phyloP scores from a whole-genome alignment of 495 filamentous ascomycete genomes.

The Daldinia vernicosa region DNA sequence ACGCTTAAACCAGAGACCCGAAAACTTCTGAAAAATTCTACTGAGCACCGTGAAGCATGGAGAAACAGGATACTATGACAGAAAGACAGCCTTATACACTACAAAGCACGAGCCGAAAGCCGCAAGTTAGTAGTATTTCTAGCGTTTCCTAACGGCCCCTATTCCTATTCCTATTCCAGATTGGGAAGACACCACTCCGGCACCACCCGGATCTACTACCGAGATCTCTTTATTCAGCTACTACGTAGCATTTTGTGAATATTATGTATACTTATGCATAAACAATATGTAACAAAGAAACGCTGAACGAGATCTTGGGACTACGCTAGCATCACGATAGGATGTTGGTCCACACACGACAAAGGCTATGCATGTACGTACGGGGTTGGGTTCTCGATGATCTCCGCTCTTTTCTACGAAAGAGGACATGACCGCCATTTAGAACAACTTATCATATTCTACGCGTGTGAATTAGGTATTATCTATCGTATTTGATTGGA shows the following conservation, averaged over 20 bases:
- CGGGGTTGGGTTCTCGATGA: neutral
- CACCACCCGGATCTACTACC: conserved; percentile 27
- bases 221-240: conserved; percentile 17
- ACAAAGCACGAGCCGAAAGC: conserved; percentile 6
- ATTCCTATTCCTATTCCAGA: conserved; percentile 26
- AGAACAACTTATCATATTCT: conserved; percentile 7
- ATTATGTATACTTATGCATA: neutral
- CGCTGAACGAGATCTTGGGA: conserved; percentile 20
- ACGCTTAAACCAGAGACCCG: neutral
- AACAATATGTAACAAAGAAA: neutral
- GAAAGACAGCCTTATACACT: neutral
- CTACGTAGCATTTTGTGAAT: conserved; percentile 6
- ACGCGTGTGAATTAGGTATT: conserved; percentile 14
- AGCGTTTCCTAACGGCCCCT: conserved; percentile 10
- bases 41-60: neutral
- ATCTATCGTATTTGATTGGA: conserved; percentile 40
- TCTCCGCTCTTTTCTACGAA: conserved; percentile 4
- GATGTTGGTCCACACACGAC: neutral
- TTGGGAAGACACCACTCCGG: conserved; percentile 11
- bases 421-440: conserved; percentile 16
- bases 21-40: neutral
- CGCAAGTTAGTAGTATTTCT: conserved; percentile 14
- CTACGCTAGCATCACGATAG: conserved; percentile 10
- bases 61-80: conserved; percentile 1
- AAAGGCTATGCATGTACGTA: neutral